Evolutionary conservation across 768 basidiomycete species (phyloP).

Genomic region (Mycena venus): DNA sequence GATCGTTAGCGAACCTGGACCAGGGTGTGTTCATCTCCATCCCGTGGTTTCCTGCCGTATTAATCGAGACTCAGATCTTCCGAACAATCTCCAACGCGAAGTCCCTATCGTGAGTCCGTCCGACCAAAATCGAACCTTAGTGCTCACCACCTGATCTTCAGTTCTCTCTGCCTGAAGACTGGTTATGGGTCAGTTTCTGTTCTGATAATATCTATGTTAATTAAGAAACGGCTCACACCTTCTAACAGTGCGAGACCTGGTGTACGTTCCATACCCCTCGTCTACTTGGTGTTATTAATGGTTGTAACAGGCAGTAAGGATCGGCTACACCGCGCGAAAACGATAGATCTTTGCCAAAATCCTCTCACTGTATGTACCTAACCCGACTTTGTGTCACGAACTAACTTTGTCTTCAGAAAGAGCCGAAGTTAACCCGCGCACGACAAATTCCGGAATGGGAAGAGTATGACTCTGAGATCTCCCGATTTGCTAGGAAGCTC

Average conservation of each 20-base stretch:
- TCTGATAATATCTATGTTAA: background rate
- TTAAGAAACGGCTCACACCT: background rate
- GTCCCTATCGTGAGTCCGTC: constrained; percentile 87
- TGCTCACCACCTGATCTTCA: constrained; percentile 43
- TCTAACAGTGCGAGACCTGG: constrained; percentile 94
- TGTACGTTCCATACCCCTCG: constrained; percentile 64
- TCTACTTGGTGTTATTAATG: background rate
- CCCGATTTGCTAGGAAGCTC: constrained; percentile 81
- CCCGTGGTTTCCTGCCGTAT: background rate
- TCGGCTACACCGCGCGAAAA: constrained; percentile 83
- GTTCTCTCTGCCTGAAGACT: constrained; percentile 92
- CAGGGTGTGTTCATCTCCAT: constrained; percentile 69
- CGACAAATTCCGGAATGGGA: constrained; percentile 99
- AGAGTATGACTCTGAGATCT: constrained; percentile 91
- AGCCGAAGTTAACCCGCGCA: constrained; percentile 94
- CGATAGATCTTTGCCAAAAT: constrained; percentile 97
- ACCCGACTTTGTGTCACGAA: constrained; percentile 1
- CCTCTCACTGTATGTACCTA: constrained; percentile 83
- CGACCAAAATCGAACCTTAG: background rate
- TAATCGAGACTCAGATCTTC: constrained; percentile 73
- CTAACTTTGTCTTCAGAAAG: constrained; percentile 75
- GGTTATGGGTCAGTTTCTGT: constrained; percentile 85
- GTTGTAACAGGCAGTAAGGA: constrained; percentile 79
- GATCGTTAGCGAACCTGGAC: constrained; percentile 94
- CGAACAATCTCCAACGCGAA: constrained; percentile 92